Percentiles rank a stretch among this genome's conserved stretches.
These are phyloP conservation scores for Pyrenophora graminea DNA, from an alignment of 2,329 filamentous ascomycete genomes.

Conservation along the genomic window DNA sequence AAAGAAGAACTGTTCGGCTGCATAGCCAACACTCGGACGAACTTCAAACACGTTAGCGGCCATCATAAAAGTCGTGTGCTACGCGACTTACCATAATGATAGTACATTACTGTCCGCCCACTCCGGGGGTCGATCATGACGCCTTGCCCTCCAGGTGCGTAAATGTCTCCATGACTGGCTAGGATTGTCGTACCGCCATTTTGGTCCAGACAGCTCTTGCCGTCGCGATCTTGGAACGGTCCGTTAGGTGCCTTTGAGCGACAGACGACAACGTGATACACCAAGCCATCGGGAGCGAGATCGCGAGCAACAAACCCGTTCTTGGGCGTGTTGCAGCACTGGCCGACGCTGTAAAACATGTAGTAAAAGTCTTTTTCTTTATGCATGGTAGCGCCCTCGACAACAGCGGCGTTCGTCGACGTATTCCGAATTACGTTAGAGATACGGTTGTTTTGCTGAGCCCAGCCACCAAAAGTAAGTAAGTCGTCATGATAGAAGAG, in stretches of 20 bases:
- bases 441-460: constrained; percentile 8
- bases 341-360: constrained; percentile 64
- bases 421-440: constrained; percentile 26
- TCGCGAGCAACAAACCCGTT: constrained; percentile 14
- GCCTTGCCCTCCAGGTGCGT: constrained; percentile 42
- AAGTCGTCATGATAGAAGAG: constrained; percentile 39
- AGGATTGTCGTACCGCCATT: constrained; percentile 65
- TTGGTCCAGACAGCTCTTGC: constrained; percentile 49
- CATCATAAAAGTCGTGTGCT: neutral
- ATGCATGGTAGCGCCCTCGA: constrained; percentile 60
- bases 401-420: constrained; percentile 24
- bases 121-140: constrained; percentile 24
- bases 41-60: constrained; percentile 21
- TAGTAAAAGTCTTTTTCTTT: constrained; percentile 60
- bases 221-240: constrained; percentile 50
- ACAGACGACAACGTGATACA: constrained; percentile 68
- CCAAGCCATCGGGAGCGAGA: constrained; percentile 57
- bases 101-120: constrained; percentile 33
- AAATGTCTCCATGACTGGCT: constrained; percentile 56
- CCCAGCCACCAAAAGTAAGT: constrained; percentile 10
- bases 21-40: constrained; percentile 29
- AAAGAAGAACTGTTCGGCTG: constrained; percentile 32
- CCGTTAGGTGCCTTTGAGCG: constrained; percentile 56
- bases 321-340: constrained; percentile 61
- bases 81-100: constrained; percentile 35